Base-by-base conservation (phyloP, 2,329 filamentous ascomycete genomes). In the Epichloe bromicola region DNA sequence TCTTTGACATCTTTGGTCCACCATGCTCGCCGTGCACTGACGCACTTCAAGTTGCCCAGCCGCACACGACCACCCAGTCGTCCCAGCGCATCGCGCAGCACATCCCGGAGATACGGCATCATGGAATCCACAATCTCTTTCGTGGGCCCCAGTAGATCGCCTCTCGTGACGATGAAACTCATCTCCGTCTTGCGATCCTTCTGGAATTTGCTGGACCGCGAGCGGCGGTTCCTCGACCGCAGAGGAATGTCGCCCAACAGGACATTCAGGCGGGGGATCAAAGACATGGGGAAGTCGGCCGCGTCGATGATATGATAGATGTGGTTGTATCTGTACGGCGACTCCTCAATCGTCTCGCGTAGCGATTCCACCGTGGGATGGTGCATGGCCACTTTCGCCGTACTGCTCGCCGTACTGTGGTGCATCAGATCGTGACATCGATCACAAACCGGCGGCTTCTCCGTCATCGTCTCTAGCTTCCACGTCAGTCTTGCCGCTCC, bases 251-350 rank as follows among this genome's bases (percentile, higher is more conserved):
- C 72, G 36, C 82, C 74, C 1, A 96, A 73, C 1, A 88, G 72
- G 7, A 78, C 72, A 54, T 85, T 79, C 10, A 98, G 78, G 43
- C 82, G 80, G 1, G 87, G 87, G 4, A 97, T 74, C 14, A 98
- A 70, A 2, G 93, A 96, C 79, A 98, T 86, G 19, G 93, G 93
- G 57, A 98, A 97, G 67, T 98, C 93, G 54, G 90, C 93, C 3
- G 93, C 91, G 62, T 98, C 93, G 20, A 98, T 72, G 26, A 98
- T 76, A 67, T 98, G 93, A 64, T 97, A 98, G 54, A 98, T 83
- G 67, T 96, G 88, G 61, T 98, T 97, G 63, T 86, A 80, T 63
- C 86, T 86, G 68, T 94, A 83, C 0, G 90, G 90, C 1, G 91
- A 95, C 66, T 95, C 88, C 49, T 83, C 77, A 49, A 98, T 85